phyloP scores from a whole-genome alignment of 306 rosid species.

The Begonia peltatifolia region DNA sequence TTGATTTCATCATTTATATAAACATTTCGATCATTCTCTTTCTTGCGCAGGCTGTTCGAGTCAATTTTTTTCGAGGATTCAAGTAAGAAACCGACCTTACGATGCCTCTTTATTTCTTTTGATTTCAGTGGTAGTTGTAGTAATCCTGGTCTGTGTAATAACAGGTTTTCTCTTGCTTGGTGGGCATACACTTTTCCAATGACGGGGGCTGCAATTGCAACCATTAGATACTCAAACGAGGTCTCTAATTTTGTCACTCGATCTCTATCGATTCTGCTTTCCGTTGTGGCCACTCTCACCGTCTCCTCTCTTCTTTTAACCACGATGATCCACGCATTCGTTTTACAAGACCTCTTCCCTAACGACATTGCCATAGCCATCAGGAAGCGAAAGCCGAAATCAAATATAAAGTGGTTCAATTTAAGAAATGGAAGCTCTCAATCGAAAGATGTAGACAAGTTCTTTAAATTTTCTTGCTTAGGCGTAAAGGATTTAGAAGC shows the following conservation, averaged over 20 bases:
- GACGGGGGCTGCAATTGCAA: conserved; percentile 95
- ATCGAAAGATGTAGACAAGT: conserved; percentile 47
- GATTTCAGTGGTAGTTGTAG: not conserved
- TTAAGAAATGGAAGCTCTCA: conserved; percentile 27
- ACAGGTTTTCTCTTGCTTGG: conserved; percentile 87
- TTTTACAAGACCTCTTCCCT: conserved; percentile 63
- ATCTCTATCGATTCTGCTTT: conserved; percentile 32
- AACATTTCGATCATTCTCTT: not conserved
- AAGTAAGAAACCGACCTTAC: conserved; percentile 24
- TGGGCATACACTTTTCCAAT: conserved; percentile 99
- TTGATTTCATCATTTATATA: not conserved
- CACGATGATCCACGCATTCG: conserved; percentile 68
- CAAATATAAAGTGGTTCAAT: conserved; percentile 46
- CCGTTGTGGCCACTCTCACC: conserved; percentile 33
- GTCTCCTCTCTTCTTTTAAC: conserved; percentile 36
- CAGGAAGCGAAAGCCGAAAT: conserved; percentile 45
- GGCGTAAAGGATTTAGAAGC: conserved; percentile 31
- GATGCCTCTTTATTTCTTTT: not conserved
- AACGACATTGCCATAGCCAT: conserved; percentile 95
- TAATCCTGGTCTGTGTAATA: conserved; percentile 4
- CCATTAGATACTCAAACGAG: conserved; percentile 61
- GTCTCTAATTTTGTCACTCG: conserved; percentile 41
- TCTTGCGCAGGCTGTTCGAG: conserved; percentile 52
- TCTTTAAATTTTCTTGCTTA: conserved; percentile 35
- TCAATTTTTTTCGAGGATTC: conserved; percentile 16